Evolutionary conservation across 805 yeast genomes (phyloP).

Genomic region (Ogataea nakhonphanomensis): DNA sequence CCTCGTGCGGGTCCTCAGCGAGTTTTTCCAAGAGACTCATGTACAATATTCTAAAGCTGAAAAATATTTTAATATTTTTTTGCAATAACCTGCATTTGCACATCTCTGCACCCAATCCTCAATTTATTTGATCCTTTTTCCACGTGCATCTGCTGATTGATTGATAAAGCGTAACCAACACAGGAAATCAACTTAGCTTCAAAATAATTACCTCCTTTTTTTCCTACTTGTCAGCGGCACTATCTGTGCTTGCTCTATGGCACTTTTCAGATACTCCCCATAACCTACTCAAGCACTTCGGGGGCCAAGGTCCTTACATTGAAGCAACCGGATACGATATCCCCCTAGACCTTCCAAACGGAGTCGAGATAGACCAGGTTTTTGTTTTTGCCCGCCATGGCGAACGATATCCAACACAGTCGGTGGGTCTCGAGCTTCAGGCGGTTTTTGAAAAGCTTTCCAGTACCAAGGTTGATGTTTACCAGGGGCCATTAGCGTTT

Average conservation of each 20-base stretch:
- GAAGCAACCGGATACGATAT: constrained; percentile 53
- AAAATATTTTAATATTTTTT: constrained; percentile 3
- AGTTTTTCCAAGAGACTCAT: constrained; percentile 17
- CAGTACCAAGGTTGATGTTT: constrained; percentile 32
- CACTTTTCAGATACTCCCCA: constrained; percentile 40
- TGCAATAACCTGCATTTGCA: constrained; percentile 2
- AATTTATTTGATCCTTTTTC: neutral
- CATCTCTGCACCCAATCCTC: constrained; percentile 5
- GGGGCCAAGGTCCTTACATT: constrained; percentile 51
- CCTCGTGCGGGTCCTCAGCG: constrained; percentile 17
- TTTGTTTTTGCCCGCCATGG: constrained; percentile 76
- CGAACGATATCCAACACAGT: constrained; percentile 63
- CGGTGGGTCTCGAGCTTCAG: constrained; percentile 30
- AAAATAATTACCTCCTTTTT: constrained; percentile 6
- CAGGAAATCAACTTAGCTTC: neutral
- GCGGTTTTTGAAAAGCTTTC: constrained; percentile 34
- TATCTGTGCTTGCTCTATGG: constrained; percentile 8
- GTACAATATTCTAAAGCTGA: neutral
- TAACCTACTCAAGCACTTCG: constrained; percentile 48
- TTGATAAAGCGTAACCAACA: neutral
- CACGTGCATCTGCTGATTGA: neutral
- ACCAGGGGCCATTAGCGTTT: constrained; percentile 51
- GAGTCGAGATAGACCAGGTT: constrained; percentile 60
- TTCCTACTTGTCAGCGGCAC: neutral
- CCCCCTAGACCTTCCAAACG: constrained; percentile 43